Evolutionary conservation across 2,329 filamentous ascomycete species (phyloP), one percentile per base, ranked within the genome.

Genomic region (Claviceps arundinis): DNA sequence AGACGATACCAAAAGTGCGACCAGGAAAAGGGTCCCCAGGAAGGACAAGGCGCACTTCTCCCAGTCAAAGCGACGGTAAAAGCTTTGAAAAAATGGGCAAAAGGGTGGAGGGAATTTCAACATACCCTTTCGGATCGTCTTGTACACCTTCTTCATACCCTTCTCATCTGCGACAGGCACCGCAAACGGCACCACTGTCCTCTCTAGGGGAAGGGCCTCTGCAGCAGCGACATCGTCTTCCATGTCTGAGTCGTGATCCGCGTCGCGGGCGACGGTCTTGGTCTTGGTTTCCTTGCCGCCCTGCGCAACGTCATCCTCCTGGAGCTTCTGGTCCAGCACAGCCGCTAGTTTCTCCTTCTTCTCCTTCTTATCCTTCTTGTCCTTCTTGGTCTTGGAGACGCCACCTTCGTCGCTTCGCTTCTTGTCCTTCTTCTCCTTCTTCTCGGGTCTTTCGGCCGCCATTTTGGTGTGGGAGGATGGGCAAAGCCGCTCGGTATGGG

Each of bases 141-240:
- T 77, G 68, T 75, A 73, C 50, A 76, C 68, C 73, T 79, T 80
- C 74, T 81, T 81, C 65, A 76, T 75, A 50, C 73, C 77, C 77
- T 94, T 93, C 56, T 88, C 87, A 57, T 89, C 83, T 30, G 85
- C 85, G 55, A 94, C 73, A 37, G 89, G 87, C 60, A 85, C 77
- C 53, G 90, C 89, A 65, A 95, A 93, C 34, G 89, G 86, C 52
- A 94, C 87, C 47, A 94, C 73, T 54, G 84, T 81, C 60, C 76
- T 64, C 66, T 73, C 70, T 52, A 74, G 64, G 48, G 68, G 61
- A 37, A 64, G 34, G 1, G n/a, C 52, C 50, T 47, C 50, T n/a
- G 74, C 62, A 47, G 72, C 70, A 44, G 68, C 60, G 58, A 69
- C 70, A 50, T 70, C 66, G 54, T 76, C 69, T 48, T 75, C 73